phyloP scores from a whole-genome alignment of 441 rosid genomes.

The Jatropha multifida region DNA sequence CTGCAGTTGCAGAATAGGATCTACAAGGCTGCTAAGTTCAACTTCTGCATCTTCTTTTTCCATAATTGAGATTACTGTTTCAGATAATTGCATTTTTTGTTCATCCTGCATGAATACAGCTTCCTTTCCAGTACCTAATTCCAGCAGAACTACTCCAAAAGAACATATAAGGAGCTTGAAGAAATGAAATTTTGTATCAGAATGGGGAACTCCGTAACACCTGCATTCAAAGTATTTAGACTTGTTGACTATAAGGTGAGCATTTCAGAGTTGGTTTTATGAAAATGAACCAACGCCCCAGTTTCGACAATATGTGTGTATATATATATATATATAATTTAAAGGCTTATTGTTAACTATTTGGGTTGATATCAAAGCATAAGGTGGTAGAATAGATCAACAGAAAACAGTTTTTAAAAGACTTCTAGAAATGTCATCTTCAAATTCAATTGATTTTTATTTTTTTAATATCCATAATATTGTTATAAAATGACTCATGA shows the following conservation, averaged over 20 bases:
- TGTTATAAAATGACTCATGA: neutral
- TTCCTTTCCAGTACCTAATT: conserved; percentile 35
- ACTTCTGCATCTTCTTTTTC: conserved; percentile 28
- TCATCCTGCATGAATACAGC: conserved; percentile 30
- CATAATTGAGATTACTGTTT: conserved; percentile 24
- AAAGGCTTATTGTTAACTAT: neutral
- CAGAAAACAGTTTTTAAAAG: too few species aligned
- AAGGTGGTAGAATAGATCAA: neutral
- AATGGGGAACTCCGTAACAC: neutral
- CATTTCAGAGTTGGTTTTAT: neutral
- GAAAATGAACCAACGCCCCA: neutral
- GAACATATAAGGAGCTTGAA: neutral
- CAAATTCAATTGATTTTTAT: neutral
- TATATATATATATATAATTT: neutral
- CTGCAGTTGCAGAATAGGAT: conserved; percentile 25
- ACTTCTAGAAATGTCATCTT: neutral
- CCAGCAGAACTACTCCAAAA: conserved; percentile 40
- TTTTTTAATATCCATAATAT: neutral
- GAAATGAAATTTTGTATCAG: neutral
- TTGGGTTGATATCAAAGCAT: neutral
- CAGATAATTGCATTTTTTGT: conserved; percentile 27
- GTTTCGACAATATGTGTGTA: neutral
- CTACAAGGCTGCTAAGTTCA: conserved; percentile 20
- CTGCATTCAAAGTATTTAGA: neutral
- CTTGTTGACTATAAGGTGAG: conserved; percentile 4